Evolutionary conservation across 2,329 filamentous ascomycete genomes (phyloP).

Genomic region (Corinectria fuckeliana): DNA sequence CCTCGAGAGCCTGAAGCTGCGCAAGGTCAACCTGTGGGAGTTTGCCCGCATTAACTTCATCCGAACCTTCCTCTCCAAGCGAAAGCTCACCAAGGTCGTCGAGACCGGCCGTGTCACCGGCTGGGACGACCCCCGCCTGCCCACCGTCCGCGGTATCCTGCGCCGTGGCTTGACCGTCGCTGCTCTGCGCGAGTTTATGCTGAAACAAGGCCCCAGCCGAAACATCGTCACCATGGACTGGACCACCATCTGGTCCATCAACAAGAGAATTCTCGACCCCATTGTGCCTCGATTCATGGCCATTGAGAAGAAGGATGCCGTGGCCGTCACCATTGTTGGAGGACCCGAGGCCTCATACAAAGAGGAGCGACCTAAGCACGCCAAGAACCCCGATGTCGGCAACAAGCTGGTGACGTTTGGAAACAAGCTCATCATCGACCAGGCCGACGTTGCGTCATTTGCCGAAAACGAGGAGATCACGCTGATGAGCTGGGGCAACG

Average conservation of each 20-base stretch:
- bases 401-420: conserved; percentile 86
- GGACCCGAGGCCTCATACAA: conserved; percentile 66
- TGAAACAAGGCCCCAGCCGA: conserved; percentile 83
- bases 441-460: conserved; percentile 83
- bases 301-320: conserved; percentile 72
- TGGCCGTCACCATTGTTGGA: conserved; percentile 73
- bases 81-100: conserved; percentile 84
- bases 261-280: conserved; percentile 85
- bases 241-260: conserved; percentile 74
- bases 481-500: conserved; percentile 96
- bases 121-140: conserved; percentile 89
- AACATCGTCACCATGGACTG: conserved; percentile 87
- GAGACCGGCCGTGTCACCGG: conserved; percentile 78
- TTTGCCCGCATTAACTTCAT: conserved; percentile 87
- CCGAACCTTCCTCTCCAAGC: conserved; percentile 82
- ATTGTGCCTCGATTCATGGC: conserved; percentile 76
- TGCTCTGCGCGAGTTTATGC: conserved; percentile 81
- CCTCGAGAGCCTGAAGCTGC: conserved; percentile 73
- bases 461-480: conserved; percentile 89
- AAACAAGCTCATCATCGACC: conserved; percentile 79
- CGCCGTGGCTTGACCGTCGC: conserved; percentile 80
- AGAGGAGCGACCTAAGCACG: conserved; percentile 84
- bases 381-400: conserved; percentile 86
- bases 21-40: conserved; percentile 84
- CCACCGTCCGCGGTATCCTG: conserved; percentile 80